A percentile compares a stretch with the other conserved stretches of the same genome.
phyloP scores from a whole-genome alignment of 1,284 basidiomycete species.

The Tranzscheliella williamsii region DNA sequence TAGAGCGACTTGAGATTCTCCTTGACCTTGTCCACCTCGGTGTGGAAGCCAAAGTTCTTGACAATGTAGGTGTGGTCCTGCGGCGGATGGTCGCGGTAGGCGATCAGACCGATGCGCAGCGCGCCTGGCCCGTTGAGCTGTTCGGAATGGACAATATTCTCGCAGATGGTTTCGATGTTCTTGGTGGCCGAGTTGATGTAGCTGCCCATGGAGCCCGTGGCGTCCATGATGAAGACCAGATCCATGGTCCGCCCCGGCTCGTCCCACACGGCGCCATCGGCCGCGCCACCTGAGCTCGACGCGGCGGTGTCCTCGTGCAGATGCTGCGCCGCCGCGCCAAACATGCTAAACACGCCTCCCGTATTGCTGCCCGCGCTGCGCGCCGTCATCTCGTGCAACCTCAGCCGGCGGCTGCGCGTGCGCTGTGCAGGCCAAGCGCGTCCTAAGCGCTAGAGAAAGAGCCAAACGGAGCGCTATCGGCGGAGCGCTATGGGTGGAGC shows the following conservation, averaged over 20 bases:
- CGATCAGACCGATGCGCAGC: conserved; percentile 68
- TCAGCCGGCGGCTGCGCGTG: too few relatives aligned
- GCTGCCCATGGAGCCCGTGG: conserved; percentile 60
- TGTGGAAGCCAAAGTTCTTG: conserved; percentile 86
- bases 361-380: conserved; percentile 16
- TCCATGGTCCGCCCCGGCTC: conserved; percentile 45
- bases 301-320: conserved; percentile 18
- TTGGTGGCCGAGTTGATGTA: conserved; percentile 72
- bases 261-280: conserved; percentile 18
- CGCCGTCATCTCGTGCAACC: conserved; percentile 9
- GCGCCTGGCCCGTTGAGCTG: conserved; percentile 83
- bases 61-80: conserved; percentile 68
- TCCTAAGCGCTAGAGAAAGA: too few relatives aligned
- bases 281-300: not conserved
- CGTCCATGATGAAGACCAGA: conserved; percentile 60
- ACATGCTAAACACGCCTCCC: conserved; percentile 49
- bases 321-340: conserved; percentile 46
- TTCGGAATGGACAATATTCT: conserved; percentile 92
- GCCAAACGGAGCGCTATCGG: too few relatives aligned
- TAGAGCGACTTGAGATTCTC: conserved; percentile 80
- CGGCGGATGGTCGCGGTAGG: conserved; percentile 66
- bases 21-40: conserved; percentile 84
- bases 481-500: too few relatives aligned
- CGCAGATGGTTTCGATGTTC: conserved; percentile 94
- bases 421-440: too few relatives aligned